Conservation (phyloP, 805 yeast species). For the Danielia oregonensis region DNA sequence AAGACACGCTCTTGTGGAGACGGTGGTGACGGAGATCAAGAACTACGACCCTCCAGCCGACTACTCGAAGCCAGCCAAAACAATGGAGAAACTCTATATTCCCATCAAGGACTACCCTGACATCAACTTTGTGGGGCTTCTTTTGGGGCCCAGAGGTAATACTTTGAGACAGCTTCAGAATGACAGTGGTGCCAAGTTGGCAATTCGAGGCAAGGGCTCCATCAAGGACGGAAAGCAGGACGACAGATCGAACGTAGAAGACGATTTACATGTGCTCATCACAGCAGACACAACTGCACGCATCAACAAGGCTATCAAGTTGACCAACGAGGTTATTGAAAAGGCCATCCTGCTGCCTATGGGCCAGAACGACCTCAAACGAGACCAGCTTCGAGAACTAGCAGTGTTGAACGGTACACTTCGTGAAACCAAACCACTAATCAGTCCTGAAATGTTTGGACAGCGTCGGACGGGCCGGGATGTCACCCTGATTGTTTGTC, state of each 20-base stretch:
- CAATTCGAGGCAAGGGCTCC: slow-evolving; percentile 93
- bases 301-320: slow-evolving; percentile 67
- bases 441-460: slow-evolving; percentile 38
- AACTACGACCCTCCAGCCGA: slow-evolving; percentile 76
- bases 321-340: slow-evolving; percentile 71
- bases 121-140: slow-evolving; percentile 85
- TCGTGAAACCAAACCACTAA: slow-evolving; percentile 67
- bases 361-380: slow-evolving; percentile 86
- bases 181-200: slow-evolving; percentile 84
- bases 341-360: slow-evolving; percentile 87
- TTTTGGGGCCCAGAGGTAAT: slow-evolving; percentile 94
- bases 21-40: slow-evolving; percentile 69
- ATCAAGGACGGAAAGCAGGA: slow-evolving; percentile 79
- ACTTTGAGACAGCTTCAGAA: slow-evolving; percentile 78
- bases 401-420: slow-evolving; percentile 94
- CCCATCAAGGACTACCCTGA: slow-evolving; percentile 88
- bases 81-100: slow-evolving; percentile 76
- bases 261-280: slow-evolving; percentile 84
- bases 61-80: slow-evolving; percentile 64
- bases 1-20: slow-evolving; percentile 72
- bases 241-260: slow-evolving; percentile 31
- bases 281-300: slow-evolving; percentile 79
- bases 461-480: slow-evolving; percentile 34
- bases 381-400: slow-evolving; percentile 86
- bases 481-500: slow-evolving; percentile 60